Conservation (phyloP, 1,139 yeast genomes). For the Pichia sp. region DNA sequence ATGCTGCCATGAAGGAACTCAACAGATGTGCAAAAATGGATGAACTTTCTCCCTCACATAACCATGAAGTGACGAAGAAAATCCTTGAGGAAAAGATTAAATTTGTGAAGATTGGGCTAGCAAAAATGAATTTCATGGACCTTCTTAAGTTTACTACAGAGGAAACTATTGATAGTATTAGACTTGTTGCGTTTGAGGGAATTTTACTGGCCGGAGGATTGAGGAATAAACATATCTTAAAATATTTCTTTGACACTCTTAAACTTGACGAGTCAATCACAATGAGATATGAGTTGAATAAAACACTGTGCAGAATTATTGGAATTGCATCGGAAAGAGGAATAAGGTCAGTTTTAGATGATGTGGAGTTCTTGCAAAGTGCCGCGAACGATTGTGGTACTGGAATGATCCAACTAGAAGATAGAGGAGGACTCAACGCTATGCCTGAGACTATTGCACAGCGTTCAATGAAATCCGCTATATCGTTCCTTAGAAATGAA, state of each 20-base stretch:
- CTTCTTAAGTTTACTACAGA: constrained; percentile 46
- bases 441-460: constrained; percentile 41
- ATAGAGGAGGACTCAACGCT: constrained; percentile 28
- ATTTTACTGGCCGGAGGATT: constrained; percentile 71
- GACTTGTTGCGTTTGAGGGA: constrained; percentile 66
- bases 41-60: constrained; percentile 78
- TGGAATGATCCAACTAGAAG: constrained; percentile 1
- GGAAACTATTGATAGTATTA: constrained; percentile 43
- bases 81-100: constrained; percentile 54
- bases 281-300: constrained; percentile 45
- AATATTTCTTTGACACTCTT: constrained; percentile 53
- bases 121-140: constrained; percentile 44
- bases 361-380: constrained; percentile 42
- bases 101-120: constrained; percentile 52
- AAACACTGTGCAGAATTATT: constrained; percentile 42
- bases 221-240: constrained; percentile 51
- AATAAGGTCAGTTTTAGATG: constrained; percentile 45
- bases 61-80: constrained; percentile 47
- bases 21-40: constrained; percentile 75
- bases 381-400: constrained; percentile 1
- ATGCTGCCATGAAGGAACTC: constrained; percentile 50
- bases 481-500: constrained; percentile 59
- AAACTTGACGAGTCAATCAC: constrained; percentile 50
- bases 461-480: constrained; percentile 53
- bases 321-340: constrained; percentile 70